Base-by-base conservation (phyloP, 345 rosid species). In the Brassica rapa region DNA sequence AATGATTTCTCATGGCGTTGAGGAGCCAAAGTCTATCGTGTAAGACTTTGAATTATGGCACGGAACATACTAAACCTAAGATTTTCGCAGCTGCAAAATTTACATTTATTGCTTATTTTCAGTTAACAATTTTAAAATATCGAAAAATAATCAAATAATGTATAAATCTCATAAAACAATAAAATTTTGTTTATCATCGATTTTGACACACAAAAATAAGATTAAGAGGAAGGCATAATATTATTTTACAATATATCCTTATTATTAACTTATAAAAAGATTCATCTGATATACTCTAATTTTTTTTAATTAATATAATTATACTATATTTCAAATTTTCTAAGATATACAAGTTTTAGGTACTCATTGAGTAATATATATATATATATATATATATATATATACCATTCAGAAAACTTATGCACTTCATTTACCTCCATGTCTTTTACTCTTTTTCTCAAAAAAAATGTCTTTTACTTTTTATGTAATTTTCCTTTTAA, bases 1-100 rank as follows among this genome's bases (percentile, higher is more conserved):
- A 59, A 72, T 78, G 69, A 66, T 43, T 72, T 66, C 56, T 66
- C 73, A 72, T 72, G 62, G 62, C 75, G 46, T 77, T 64, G 76
- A 35, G 65, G 46, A 77, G 33, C 66, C 65, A 35, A 77, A 29
- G 59, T 70, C 75, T 70, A 62, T 55, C 16, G 63, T 53, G 37
- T 14, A 32, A 19, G 77, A 74, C 39, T 53, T 14, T 14, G 8
- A 14, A 29, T 29, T 66, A 21, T 64, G 65, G 19, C 37, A 55
- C 37, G 29, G 56, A 37, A 35, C 55, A 65, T 74, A 24, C 35
- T 74, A 8, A 23, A 37, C 56, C 56, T 14, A 49, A 14, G 56
- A 49, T 49, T 49, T 49, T n/a, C 56, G 19, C 19, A 49, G 56
- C 56, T 14, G 56, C 56, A 49, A 1, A 14, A 14, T 49, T 49